Evolutionary conservation across 2,329 filamentous ascomycete genomes (phyloP), one percentile per base, ranked within the genome.

Genomic region (Dactylellina cionopaga): DNA sequence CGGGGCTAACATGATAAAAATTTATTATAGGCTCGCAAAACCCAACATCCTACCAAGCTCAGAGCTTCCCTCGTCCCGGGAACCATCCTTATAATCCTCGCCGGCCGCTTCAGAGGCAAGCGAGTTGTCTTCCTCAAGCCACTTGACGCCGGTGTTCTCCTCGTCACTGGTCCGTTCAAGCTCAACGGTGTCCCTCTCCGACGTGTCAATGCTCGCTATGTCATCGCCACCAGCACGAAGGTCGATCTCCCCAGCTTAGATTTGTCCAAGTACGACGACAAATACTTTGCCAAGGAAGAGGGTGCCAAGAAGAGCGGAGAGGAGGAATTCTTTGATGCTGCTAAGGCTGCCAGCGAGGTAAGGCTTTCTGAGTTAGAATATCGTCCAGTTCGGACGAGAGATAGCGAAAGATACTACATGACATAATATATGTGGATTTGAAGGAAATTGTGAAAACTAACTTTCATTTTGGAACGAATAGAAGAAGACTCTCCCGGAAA

Each of bases 131-230:
- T 98, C 85, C 91, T 99, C 83, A 98, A 98, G 90, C 88, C 90
- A 84, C 93, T 99, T 81, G 87, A 92, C 82, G 92, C 97, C 87
- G 95, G 95, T 86, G 92, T 97, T 78, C 92, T 99, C 83, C 92
- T 99, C 83, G 92, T 99, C 81, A 99, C 95, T 82, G 95, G 95
- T 80, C 95, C 95, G 83, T 99, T 98, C 91, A 99, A 98, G 90
- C 90, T 99, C 86, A 99, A 99, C 87, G 95, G 95, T 84, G 95
- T 99, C 78, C 95, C 95, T 79, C 90, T 99, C 81, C 90, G 95
- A 85, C 89, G 91, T 83, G 91, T 96, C 83, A 96, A 96, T 86
- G 87, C 92, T 82, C 90, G 91, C 84, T 96, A 95, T 85, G 92
- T 96, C 82, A 96, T 96, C 83, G 92, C 91, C 81, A 96, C 92